A percentile compares a stretch with the other conserved stretches of the same genome.
phyloP scores from a whole-genome alignment of 345 rosid species.

The Eutrema yunnanense region DNA sequence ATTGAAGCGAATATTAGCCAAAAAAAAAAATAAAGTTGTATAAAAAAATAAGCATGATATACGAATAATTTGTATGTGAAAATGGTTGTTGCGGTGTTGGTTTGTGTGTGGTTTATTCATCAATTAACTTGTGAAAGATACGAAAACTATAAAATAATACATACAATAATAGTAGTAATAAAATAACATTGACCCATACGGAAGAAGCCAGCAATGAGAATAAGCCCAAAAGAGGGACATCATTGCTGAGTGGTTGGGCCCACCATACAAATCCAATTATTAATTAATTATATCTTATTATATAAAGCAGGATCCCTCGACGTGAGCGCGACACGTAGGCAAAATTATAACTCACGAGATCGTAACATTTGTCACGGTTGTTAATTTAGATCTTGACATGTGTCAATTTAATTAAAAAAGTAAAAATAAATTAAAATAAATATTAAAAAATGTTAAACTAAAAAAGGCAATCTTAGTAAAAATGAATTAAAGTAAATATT shows the following conservation, averaged over 20 bases:
- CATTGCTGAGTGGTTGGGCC: conserved; percentile 16
- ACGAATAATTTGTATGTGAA: not conserved
- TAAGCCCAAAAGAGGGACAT: conserved; percentile 28
- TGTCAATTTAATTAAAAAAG: no score
- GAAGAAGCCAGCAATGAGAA: conserved; percentile 21
- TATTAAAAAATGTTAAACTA: no score
- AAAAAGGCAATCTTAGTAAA: no score
- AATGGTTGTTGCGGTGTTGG: conserved; percentile 17
- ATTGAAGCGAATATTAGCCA: conserved; percentile 15
- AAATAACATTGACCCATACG: conserved; percentile 17
- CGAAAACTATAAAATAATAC: not conserved
- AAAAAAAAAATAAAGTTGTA: not conserved
- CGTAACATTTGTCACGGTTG: no score
- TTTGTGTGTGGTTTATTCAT: conserved; percentile 14
- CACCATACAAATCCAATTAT: not conserved
- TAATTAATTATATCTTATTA: not conserved
- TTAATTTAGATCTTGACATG: no score
- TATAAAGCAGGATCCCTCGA: no score
- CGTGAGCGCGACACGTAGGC: no score
- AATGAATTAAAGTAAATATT: no score
- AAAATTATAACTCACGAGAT: no score
- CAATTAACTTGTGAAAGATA: conserved; percentile 17
- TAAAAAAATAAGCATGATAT: not conserved
- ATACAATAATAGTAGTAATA: not conserved
- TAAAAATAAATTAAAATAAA: no score